phyloP scores from a whole-genome alignment of 2,329 filamentous ascomycete species.

The Talaromyces sp. region DNA sequence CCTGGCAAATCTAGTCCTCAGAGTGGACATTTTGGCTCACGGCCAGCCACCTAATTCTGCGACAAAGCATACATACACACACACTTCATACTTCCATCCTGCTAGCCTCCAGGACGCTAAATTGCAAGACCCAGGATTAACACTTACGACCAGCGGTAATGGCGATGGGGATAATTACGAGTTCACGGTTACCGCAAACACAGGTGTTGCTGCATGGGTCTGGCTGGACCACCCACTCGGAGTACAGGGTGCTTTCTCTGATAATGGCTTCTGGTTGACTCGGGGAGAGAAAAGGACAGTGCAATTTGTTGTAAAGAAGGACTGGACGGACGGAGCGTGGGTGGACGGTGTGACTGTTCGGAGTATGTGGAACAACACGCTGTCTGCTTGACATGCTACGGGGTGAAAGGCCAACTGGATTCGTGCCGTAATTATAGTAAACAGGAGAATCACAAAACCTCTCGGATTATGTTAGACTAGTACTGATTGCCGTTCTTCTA shows the following conservation, averaged over 20 bases:
- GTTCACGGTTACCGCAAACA: background rate
- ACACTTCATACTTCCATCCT: slow-evolving; percentile 1
- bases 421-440: background rate
- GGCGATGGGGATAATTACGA: background rate
- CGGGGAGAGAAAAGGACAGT: background rate
- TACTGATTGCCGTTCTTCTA: background rate
- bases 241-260: slow-evolving; percentile 2
- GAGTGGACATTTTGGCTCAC: background rate
- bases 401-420: too few species aligned
- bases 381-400: background rate
- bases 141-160: background rate
- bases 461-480: background rate
- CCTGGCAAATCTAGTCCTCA: background rate
- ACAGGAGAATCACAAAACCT: background rate
- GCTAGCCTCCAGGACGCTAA: background rate
- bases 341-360: background rate
- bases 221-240: slow-evolving; percentile 3
- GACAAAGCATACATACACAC: background rate
- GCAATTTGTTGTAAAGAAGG: background rate
- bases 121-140: background rate
- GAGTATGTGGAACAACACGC: slow-evolving; percentile 3
- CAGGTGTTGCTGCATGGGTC: background rate
- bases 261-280: background rate
- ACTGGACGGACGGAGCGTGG: background rate
- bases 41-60: background rate